phyloP scores from a whole-genome alignment of 1,284 basidiomycete genomes.

The Ceratobasidium sp. region DNA sequence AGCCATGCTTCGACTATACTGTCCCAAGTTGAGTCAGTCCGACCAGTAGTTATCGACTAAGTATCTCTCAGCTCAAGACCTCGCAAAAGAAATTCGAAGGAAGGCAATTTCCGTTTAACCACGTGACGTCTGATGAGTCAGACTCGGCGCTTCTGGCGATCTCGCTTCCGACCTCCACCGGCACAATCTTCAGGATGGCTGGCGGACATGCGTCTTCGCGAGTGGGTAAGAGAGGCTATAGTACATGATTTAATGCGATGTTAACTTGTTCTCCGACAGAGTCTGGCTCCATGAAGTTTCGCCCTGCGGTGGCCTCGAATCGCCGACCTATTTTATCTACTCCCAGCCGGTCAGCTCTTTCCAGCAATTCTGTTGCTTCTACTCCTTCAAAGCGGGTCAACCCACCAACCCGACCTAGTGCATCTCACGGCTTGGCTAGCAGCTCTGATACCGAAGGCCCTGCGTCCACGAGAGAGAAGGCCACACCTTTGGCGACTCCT shows the following conservation, averaged over 20 bases:
- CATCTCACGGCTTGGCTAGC: background rate
- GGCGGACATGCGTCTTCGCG: conserved; percentile 29
- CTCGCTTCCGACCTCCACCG: too few relatives aligned
- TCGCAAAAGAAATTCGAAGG: too few relatives aligned
- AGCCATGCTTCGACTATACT: too few relatives aligned
- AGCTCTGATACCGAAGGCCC: conserved; percentile 30
- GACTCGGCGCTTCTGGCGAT: too few relatives aligned
- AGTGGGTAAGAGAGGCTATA: conserved; percentile 6
- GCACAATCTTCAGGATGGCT: background rate
- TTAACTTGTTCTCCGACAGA: background rate
- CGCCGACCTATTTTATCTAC: conserved; percentile 4
- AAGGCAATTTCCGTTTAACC: too few relatives aligned
- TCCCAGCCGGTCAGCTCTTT: conserved; percentile 1
- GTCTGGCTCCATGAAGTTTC: conserved; percentile 37
- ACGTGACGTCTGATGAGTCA: too few relatives aligned
- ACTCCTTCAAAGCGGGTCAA: background rate
- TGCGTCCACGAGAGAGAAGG: background rate
- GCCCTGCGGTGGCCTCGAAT: conserved; percentile 16
- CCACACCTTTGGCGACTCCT: background rate
- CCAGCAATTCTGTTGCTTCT: background rate
- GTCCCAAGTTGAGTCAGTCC: too few relatives aligned
- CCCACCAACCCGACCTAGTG: background rate
- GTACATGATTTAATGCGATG: background rate
- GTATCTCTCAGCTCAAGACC: too few relatives aligned
- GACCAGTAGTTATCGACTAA: too few relatives aligned